Percentiles rank a stretch among this genome's conserved stretches.
Evolutionary conservation across 345 rosid species (phyloP).

Genomic region (Orychophragmus violaceus): DNA sequence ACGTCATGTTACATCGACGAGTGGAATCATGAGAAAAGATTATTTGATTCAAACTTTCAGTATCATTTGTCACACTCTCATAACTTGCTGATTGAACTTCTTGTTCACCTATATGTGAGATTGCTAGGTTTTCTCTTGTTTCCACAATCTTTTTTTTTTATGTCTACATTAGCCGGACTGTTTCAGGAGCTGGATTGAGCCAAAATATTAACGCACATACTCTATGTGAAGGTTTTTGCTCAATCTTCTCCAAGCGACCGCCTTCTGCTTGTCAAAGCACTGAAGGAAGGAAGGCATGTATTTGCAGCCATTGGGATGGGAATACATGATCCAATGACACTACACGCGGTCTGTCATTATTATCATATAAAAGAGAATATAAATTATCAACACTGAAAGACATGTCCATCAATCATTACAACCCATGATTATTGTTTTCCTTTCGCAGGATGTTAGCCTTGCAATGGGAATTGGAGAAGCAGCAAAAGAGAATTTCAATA

Average conservation of each 20-base stretch:
- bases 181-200: background rate
- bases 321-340: conserved; percentile 76
- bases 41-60: too few relatives aligned
- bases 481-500: conserved; percentile 81
- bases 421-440: conserved; percentile 5
- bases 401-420: conserved; percentile 4
- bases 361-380: background rate
- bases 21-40: background rate
- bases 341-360: conserved; percentile 43
- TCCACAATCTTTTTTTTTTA: too few relatives aligned
- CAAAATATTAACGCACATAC: background rate
- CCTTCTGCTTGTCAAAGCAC: conserved; percentile 72
- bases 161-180: too few relatives aligned
- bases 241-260: conserved; percentile 65
- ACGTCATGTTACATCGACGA: background rate
- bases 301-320: conserved; percentile 96
- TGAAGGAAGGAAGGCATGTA: conserved; percentile 55
- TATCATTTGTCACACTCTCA: too few relatives aligned
- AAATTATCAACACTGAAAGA: background rate
- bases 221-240: conserved; percentile 62
- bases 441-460: conserved; percentile 73
- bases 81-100: too few relatives aligned
- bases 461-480: conserved; percentile 86
- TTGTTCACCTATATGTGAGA: background rate
- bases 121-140: too few relatives aligned